Evolutionary conservation across 805 yeast species (phyloP), one percentile per base, ranked within the genome.

Genomic region (Hanseniaspora nectarophila): DNA sequence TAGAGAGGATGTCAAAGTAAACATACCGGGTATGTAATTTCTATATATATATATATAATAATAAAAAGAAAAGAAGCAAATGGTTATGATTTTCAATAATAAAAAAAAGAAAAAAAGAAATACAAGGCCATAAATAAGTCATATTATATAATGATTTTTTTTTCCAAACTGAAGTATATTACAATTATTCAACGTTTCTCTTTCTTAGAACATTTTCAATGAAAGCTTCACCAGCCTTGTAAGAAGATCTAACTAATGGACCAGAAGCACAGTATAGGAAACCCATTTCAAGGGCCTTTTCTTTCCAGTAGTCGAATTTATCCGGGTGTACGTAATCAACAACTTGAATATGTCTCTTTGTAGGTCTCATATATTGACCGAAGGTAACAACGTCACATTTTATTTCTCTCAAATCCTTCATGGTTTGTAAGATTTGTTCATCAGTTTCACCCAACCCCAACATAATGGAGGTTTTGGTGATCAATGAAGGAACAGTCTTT

Each of bases 301-400:
- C 79, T 61, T 81, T 87, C 98, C 98, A 92, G 64, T 82, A 74
- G 55, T 89, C 95, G 65, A 92, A 92, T 66, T 87, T 88, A 59
- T 85, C 96, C 2, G 99, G 99, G 24, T 80, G 83, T 18, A 92
- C 78, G 61, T 92, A 92, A 59, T 90, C 97, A 10, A 86, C 96
- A 40, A 92, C 99, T 70, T 89, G 89, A 94, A 92, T 88, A 67
- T 92, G 99, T 63, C 98, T 81, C 69, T 85, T 92, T 1, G 99
- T 92, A 43, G 99, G 99, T 65, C 98, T 77, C 97, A 92, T 92
- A 67, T 92, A 92, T 69, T 92, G 99, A 34, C 99, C 99, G 68
- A 92, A 92, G 0, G 99, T 92, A 16, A 92, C 96, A 46, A 92
- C 95, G 63, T 92, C 97, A 66, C 95, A 92, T 8, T 75, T 70